Evolutionary conservation across 2,329 filamentous ascomycete species (phyloP).

Genomic region (Aspergillus ibericus): DNA sequence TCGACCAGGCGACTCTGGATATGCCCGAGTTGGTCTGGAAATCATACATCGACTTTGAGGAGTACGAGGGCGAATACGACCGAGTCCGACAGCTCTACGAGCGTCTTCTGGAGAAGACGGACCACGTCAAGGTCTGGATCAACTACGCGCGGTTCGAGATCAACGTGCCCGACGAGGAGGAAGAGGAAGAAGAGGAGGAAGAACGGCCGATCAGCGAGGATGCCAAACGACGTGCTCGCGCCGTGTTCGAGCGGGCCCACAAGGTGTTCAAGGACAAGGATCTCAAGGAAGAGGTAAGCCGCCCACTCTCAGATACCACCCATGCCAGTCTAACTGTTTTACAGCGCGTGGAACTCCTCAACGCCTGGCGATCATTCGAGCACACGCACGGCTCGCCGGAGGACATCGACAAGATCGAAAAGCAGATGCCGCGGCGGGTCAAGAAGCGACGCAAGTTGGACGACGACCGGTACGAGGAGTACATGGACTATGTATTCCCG

Average conservation of each 20-base stretch:
- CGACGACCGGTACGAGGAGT: slow-evolving; percentile 93
- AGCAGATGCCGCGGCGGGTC: slow-evolving; percentile 88
- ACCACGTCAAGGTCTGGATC: slow-evolving; percentile 99
- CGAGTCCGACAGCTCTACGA: slow-evolving; percentile 81
- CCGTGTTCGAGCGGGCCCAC: slow-evolving; percentile 81
- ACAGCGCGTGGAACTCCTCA: slow-evolving; percentile 80
- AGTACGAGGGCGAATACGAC: slow-evolving; percentile 90
- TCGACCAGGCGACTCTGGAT: slow-evolving; percentile 78
- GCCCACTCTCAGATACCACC: neutral
- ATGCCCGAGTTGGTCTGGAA: slow-evolving; percentile 99
- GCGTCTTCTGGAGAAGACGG: slow-evolving; percentile 87
- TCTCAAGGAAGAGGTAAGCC: slow-evolving; percentile 75
- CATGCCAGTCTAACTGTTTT: slow-evolving; percentile 33
- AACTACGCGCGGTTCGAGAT: slow-evolving; percentile 98
- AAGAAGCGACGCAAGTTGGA: slow-evolving; percentile 92
- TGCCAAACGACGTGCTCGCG: slow-evolving; percentile 78
- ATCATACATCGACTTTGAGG: slow-evolving; percentile 97
- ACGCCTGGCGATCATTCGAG: slow-evolving; percentile 92
- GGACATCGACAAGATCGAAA: slow-evolving; percentile 79
- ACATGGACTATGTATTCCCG: slow-evolving; percentile 95
- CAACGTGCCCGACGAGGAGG: slow-evolving; percentile 76
- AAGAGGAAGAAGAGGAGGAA: slow-evolving; percentile 63
- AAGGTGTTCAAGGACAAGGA: slow-evolving; percentile 84
- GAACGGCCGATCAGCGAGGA: slow-evolving; percentile 69
- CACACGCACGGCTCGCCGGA: slow-evolving; percentile 73